Conservation (phyloP, 768 basidiomycete species). For the Mycena rebaudengoi region DNA sequence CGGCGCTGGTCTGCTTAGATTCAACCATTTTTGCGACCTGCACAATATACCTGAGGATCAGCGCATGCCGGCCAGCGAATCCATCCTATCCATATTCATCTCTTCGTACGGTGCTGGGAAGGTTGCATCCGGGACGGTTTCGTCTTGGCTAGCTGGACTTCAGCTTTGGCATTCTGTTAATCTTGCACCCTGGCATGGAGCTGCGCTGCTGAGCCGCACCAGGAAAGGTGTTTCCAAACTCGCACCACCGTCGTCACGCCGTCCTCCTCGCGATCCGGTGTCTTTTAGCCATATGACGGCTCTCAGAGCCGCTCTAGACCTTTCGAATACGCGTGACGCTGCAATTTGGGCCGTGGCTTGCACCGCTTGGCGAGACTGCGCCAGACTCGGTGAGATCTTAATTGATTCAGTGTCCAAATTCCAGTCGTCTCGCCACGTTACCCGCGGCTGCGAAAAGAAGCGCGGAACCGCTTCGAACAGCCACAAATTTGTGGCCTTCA, state of each 20-base stretch:
- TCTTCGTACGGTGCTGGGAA: too few species aligned
- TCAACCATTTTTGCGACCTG: slow-evolving; percentile 48
- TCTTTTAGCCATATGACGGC: neutral
- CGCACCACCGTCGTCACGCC: neutral
- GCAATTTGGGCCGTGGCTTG: slow-evolving; percentile 1
- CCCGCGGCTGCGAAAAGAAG: neutral
- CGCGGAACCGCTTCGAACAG: neutral
- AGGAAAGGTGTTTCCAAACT: neutral
- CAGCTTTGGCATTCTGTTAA: too few species aligned
- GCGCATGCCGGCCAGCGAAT: slow-evolving; percentile 38
- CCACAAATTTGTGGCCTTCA: neutral
- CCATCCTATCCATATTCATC: slow-evolving; percentile 38
- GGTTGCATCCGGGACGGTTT: too few species aligned
- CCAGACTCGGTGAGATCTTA: neutral
- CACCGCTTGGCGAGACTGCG: neutral
- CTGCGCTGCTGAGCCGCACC: too few species aligned
- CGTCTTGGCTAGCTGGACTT: too few species aligned
- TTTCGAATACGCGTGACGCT: neutral
- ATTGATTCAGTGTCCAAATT: neutral
- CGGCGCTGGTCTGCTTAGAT: slow-evolving; percentile 40
- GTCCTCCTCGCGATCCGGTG: neutral
- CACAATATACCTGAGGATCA: too few species aligned
- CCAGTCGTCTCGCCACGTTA: neutral
- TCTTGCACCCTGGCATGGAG: too few species aligned
- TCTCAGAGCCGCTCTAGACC: neutral